These are phyloP conservation scores for Populus ilicifolia DNA, from an alignment of 345 rosid genomes.

Conservation along the genomic window DNA sequence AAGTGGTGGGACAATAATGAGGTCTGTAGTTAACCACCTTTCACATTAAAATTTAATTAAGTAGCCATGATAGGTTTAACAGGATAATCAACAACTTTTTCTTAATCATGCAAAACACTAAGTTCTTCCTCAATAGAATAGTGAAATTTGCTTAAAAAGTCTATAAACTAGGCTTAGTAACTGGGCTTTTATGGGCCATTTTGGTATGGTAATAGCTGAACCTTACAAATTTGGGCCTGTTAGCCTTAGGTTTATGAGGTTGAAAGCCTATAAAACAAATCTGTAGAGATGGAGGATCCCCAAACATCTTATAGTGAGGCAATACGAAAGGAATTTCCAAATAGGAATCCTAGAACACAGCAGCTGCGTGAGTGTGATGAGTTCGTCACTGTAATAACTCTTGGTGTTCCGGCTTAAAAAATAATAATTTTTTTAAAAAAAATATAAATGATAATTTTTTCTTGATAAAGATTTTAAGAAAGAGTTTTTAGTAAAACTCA, in stretches of 20 bases:
- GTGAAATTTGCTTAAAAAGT: not conserved
- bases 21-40: not conserved
- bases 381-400: no score
- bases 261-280: not conserved
- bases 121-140: not conserved
- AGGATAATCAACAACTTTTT: not conserved
- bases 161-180: not conserved
- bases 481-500: no score
- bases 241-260: not conserved
- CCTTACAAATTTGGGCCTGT: not conserved
- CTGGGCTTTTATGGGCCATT: not conserved
- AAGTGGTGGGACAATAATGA: constrained; percentile 20
- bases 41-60: not conserved
- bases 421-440: no score
- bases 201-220: not conserved
- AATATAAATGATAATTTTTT: no score
- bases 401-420: no score
- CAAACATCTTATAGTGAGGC: no score
- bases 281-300: no score
- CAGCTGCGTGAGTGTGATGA: no score
- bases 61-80: not conserved
- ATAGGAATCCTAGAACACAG: no score
- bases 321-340: no score
- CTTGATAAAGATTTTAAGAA: no score
- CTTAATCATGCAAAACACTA: not conserved